phyloP scores from a whole-genome alignment of 139 green algal genomes.

The Closterium sp. region DNA sequence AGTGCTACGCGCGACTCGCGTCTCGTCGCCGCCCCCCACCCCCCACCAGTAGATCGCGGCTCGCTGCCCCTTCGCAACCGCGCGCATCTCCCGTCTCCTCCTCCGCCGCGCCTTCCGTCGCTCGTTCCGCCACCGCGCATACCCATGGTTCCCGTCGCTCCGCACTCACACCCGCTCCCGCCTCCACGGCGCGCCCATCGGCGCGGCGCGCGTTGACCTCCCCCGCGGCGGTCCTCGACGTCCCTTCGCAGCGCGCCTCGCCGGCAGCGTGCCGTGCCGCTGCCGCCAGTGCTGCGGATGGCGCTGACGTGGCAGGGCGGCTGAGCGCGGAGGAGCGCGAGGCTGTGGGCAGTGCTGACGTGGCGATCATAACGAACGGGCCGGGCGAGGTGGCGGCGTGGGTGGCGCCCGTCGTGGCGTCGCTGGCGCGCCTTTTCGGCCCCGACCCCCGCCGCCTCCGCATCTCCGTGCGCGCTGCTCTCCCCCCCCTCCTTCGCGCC shows the following conservation, averaged over 20 bases:
- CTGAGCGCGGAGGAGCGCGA: background rate
- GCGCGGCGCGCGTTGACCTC: background rate
- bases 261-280: background rate
- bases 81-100: background rate
- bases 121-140: background rate
- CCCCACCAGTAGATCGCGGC: background rate
- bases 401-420: conserved; percentile 34
- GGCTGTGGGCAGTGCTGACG: conserved; percentile 5
- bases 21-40: background rate
- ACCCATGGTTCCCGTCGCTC: background rate
- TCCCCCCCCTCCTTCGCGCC: background rate
- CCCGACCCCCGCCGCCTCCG: conserved; percentile 3
- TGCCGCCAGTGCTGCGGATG: background rate
- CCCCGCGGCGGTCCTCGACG: background rate
- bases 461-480: conserved; percentile 31
- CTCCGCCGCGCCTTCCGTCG: background rate
- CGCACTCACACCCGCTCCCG: background rate
- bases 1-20: background rate
- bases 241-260: background rate
- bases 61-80: background rate
- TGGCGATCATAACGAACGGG: conserved; percentile 52
- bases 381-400: conserved; percentile 46
- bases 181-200: background rate
- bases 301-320: background rate
- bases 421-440: conserved; percentile 23